phyloP scores from a whole-genome alignment of 2,329 filamentous ascomycete genomes.

The Verticillium klebahnii region DNA sequence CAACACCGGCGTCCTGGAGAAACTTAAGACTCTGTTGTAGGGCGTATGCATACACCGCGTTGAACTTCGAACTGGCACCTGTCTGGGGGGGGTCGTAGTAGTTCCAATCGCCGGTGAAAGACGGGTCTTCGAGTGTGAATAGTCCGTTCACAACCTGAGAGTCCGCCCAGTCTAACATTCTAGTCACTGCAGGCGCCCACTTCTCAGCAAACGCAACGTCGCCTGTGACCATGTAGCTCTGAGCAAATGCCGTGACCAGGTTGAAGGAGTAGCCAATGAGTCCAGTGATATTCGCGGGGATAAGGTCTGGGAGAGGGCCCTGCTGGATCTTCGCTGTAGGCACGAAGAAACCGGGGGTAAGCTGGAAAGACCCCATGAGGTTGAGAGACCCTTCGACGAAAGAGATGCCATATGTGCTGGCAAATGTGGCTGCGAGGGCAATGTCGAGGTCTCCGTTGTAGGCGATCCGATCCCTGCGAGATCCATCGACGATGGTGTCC shows the following conservation, averaged over 20 bases:
- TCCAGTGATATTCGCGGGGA: slow-evolving; percentile 21
- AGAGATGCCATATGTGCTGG: slow-evolving; percentile 20
- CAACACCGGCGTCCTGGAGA: slow-evolving; percentile 16
- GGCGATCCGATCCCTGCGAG: slow-evolving; percentile 26
- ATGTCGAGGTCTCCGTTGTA: slow-evolving; percentile 27
- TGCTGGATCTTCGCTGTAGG: slow-evolving; percentile 27
- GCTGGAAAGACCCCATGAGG: slow-evolving; percentile 23
- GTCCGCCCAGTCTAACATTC: slow-evolving; percentile 29
- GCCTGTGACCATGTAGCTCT: slow-evolving; percentile 23
- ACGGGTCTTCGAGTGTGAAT: slow-evolving; percentile 20
- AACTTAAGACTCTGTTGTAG: slow-evolving; percentile 18
- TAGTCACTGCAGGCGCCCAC: slow-evolving; percentile 20
- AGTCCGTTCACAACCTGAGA: slow-evolving; percentile 20
- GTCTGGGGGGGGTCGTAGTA: slow-evolving; percentile 25
- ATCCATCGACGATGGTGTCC: slow-evolving; percentile 27
- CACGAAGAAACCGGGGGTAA: slow-evolving; percentile 23
- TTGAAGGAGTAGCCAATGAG: slow-evolving; percentile 30
- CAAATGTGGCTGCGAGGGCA: slow-evolving; percentile 17
- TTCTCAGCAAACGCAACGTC: slow-evolving; percentile 18
- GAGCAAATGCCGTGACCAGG: slow-evolving; percentile 23
- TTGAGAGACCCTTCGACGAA: slow-evolving; percentile 18
- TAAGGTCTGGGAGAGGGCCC: slow-evolving; percentile 10
- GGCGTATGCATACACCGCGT: slow-evolving; percentile 24
- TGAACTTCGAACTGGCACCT: slow-evolving; percentile 25
- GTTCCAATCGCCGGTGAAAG: slow-evolving; percentile 27